Percentiles rank a stretch among this genome's conserved stretches.
Evolutionary conservation across 2,329 filamentous ascomycete species (phyloP).

Genomic region (Periconia sp.): DNA sequence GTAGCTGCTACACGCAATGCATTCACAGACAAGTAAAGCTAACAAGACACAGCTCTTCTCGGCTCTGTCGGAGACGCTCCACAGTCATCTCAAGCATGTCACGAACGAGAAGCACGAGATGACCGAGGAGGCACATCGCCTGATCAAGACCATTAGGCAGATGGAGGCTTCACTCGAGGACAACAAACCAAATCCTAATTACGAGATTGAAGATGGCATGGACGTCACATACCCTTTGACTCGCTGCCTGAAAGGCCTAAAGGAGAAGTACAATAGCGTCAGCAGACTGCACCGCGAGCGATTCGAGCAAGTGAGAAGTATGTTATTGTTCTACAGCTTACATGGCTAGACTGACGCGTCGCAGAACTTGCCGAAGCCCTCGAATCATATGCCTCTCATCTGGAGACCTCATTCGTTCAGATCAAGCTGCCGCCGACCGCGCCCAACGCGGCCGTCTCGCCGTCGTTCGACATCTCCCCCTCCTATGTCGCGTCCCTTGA

Average conservation of each 20-base stretch:
- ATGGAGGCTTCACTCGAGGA: slow-evolving; percentile 93
- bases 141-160: slow-evolving; percentile 85
- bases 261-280: slow-evolving; percentile 84
- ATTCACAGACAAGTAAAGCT: slow-evolving; percentile 14
- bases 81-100: slow-evolving; percentile 86
- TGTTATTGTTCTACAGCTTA: slow-evolving; percentile 36
- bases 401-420: slow-evolving; percentile 86
- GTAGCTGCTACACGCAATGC: slow-evolving; percentile 62
- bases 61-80: slow-evolving; percentile 87
- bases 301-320: slow-evolving; percentile 94
- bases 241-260: slow-evolving; percentile 77
- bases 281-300: slow-evolving; percentile 86
- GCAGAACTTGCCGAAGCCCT: slow-evolving; percentile 90
- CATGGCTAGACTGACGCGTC: slow-evolving; percentile 18
- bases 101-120: slow-evolving; percentile 87
- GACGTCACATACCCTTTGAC: slow-evolving; percentile 83
- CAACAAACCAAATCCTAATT: slow-evolving; percentile 67
- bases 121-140: slow-evolving; percentile 85
- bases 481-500: slow-evolving; percentile 87
- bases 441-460: slow-evolving; percentile 75
- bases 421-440: slow-evolving; percentile 84
- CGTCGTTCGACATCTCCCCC: slow-evolving; percentile 90
- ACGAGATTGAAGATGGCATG: slow-evolving; percentile 72
- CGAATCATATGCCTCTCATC: slow-evolving; percentile 94
- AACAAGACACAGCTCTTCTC: slow-evolving; percentile 73